Percentiles rank a stretch among this genome's conserved stretches.
Conservation (phyloP, 75 land plant species). For the Sequoia sempervirens region DNA sequence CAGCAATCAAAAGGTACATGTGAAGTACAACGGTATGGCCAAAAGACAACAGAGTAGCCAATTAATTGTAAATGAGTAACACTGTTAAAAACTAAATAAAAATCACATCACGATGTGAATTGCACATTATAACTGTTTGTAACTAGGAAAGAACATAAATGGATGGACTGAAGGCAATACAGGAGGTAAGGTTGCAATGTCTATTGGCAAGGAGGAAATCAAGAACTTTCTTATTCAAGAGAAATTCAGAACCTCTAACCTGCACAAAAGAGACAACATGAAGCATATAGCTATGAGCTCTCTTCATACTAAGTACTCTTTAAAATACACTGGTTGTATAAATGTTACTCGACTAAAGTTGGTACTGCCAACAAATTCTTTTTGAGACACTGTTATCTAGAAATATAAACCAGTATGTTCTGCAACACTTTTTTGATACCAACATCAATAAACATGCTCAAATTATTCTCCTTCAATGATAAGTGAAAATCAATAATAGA, state of each 20-base stretch:
- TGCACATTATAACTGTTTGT: background rate
- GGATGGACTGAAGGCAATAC: background rate
- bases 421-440: background rate
- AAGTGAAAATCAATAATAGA: background rate
- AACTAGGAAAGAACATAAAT: background rate
- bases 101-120: background rate
- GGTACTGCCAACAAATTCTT: background rate
- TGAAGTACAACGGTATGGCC: background rate
- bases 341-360: background rate
- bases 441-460: background rate
- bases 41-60: background rate
- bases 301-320: background rate
- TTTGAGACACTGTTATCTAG: background rate
- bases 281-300: background rate
- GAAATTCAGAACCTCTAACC: background rate
- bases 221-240: background rate
- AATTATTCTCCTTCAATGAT: background rate
- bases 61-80: background rate
- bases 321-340: background rate
- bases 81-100: background rate
- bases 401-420: background rate
- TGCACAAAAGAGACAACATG: background rate
- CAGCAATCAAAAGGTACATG: background rate
- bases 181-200: background rate
- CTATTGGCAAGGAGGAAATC: background rate